phyloP scores from a whole-genome alignment of 164 flowering plant species.

The Tetrastigma voinierianum region DNA sequence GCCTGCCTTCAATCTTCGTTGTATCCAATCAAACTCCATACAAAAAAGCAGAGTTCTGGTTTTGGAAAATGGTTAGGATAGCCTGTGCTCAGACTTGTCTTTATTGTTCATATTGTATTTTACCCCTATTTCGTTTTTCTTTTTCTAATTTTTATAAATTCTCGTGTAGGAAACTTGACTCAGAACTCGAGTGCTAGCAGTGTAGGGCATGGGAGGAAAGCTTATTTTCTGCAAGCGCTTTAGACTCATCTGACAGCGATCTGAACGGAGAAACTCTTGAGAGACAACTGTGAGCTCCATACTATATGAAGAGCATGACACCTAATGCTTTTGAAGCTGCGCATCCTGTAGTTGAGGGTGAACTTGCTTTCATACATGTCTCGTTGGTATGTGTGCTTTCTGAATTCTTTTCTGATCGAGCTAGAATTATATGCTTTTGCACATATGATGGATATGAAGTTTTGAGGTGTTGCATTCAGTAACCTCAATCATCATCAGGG shows the following conservation, averaged over 20 bases:
- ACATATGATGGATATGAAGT: neutral
- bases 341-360: conserved; percentile 96
- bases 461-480: neutral
- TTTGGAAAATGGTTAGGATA: conserved; percentile 75
- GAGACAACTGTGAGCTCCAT: too few species aligned
- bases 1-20: conserved; percentile 44
- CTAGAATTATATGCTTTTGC: neutral
- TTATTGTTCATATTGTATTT: neutral
- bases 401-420: conserved; percentile 3
- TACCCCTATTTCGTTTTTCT: conserved; percentile 1
- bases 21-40: conserved; percentile 52
- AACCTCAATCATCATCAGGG: neutral
- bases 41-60: conserved; percentile 42
- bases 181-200: conserved; percentile 88
- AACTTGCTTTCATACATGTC: conserved; percentile 92
- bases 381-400: conserved; percentile 64
- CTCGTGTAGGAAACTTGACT: conserved; percentile 53
- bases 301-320: too few species aligned
- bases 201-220: conserved; percentile 95
- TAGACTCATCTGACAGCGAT: too few species aligned
- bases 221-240: conserved; percentile 45
- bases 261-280: too few species aligned
- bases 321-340: conserved; percentile 37
- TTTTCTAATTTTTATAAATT: neutral
- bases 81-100: neutral